Evolutionary conservation across 2,329 filamentous ascomycete genomes (phyloP).

Genomic region (Onygenales sp.): DNA sequence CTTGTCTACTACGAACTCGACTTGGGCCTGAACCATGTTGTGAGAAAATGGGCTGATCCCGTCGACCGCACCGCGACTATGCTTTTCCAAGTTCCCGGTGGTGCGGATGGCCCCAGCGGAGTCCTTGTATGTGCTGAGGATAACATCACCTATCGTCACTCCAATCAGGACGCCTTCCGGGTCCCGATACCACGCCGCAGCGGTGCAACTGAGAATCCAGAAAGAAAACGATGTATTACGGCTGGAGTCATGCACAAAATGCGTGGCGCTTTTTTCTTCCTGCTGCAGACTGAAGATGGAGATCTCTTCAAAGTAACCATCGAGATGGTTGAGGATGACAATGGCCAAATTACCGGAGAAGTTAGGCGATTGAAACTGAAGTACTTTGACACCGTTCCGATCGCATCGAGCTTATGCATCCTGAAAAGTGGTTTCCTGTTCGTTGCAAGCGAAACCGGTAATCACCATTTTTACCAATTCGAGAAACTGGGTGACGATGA

Average conservation of each 20-base stretch:
- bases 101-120: conserved; percentile 85
- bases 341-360: conserved; percentile 68
- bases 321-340: conserved; percentile 75
- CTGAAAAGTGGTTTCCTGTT: conserved; percentile 94
- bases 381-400: conserved; percentile 93
- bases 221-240: conserved; percentile 77
- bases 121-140: conserved; percentile 92
- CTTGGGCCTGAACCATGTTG: conserved; percentile 90
- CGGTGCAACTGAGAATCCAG: conserved; percentile 83
- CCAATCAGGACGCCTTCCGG: conserved; percentile 80
- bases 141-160: conserved; percentile 93
- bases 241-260: conserved; percentile 96
- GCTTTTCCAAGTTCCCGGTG: conserved; percentile 91
- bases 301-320: conserved; percentile 95
- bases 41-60: conserved; percentile 89
- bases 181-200: conserved; percentile 80
- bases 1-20: conserved; percentile 97
- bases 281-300: conserved; percentile 93
- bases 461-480: conserved; percentile 93
- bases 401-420: conserved; percentile 80
- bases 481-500: conserved; percentile 95
- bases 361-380: conserved; percentile 83
- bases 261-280: conserved; percentile 93
- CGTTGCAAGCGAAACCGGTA: conserved; percentile 82
- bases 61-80: conserved; percentile 84